Conservation (phyloP, 2,329 filamentous ascomycete species). For the Alternaria hordeiaustralica region DNA sequence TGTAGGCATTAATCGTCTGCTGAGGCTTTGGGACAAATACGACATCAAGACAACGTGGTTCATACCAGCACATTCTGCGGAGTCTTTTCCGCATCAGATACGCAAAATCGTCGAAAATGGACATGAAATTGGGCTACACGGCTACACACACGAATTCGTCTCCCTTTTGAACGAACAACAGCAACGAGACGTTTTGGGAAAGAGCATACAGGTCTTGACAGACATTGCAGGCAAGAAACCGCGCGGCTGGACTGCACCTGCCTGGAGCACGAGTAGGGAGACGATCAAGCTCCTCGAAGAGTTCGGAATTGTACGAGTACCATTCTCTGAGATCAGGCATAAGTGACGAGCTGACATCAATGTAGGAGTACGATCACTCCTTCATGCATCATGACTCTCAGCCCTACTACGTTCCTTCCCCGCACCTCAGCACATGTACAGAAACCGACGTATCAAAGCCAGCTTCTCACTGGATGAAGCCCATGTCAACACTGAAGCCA, state of each 20-base stretch:
- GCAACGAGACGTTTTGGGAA: slow-evolving; percentile 47
- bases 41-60: slow-evolving; percentile 54
- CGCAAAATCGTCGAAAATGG: slow-evolving; percentile 53
- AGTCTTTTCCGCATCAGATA: slow-evolving; percentile 58
- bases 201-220: slow-evolving; percentile 50
- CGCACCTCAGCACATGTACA: slow-evolving; percentile 52
- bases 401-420: slow-evolving; percentile 45
- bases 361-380: slow-evolving; percentile 59
- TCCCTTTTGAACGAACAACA: slow-evolving; percentile 50
- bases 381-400: slow-evolving; percentile 59
- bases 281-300: slow-evolving; percentile 52
- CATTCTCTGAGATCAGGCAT: not conserved
- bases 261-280: slow-evolving; percentile 50
- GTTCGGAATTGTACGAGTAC: slow-evolving; percentile 43
- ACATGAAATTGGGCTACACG: slow-evolving; percentile 53
- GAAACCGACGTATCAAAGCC: slow-evolving; percentile 41
- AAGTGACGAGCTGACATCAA: not conserved
- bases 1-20: slow-evolving; percentile 50
- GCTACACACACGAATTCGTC: slow-evolving; percentile 51
- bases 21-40: slow-evolving; percentile 52
- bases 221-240: slow-evolving; percentile 51
- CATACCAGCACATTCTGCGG: slow-evolving; percentile 52
- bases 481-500: slow-evolving; percentile 42
- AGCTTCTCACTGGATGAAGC: slow-evolving; percentile 49
- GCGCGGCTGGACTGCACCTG: slow-evolving; percentile 54